Conservation (phyloP, 1,284 basidiomycete genomes). For the Cryptococcus sp. region DNA sequence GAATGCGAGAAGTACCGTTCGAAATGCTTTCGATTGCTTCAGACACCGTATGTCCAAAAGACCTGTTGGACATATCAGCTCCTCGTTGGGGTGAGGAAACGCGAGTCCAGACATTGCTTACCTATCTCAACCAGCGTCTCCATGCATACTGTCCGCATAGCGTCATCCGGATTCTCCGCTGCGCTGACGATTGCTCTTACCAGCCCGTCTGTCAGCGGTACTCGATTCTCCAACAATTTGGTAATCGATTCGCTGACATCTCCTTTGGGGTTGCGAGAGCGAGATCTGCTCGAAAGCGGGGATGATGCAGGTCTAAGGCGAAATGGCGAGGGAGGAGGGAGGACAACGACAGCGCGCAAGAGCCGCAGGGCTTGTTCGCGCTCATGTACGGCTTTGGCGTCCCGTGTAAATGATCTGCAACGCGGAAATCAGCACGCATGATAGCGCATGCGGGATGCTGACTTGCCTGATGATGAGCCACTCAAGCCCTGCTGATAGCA, state of each 20-base stretch:
- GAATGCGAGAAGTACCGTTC: slow-evolving; percentile 81
- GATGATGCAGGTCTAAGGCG: slow-evolving; percentile 9
- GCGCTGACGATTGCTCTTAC: slow-evolving; percentile 88
- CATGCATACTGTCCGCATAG: slow-evolving; percentile 78
- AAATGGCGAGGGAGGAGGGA: slow-evolving; percentile 28
- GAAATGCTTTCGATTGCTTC: slow-evolving; percentile 76
- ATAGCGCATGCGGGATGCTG: neutral
- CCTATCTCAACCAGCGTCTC: slow-evolving; percentile 90
- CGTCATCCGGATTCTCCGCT: slow-evolving; percentile 89
- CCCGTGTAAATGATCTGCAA: slow-evolving; percentile 75
- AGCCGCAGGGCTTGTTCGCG: slow-evolving; percentile 94
- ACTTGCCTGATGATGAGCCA: slow-evolving; percentile 83
- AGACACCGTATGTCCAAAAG: slow-evolving; percentile 84
- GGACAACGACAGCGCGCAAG: slow-evolving; percentile 73
- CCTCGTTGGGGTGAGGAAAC: too few relatives aligned
- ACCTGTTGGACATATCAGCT: slow-evolving; percentile 54
- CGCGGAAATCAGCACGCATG: neutral
- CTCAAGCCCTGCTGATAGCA: slow-evolving; percentile 63
- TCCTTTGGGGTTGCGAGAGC: slow-evolving; percentile 2
- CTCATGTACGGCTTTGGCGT: slow-evolving; percentile 76
- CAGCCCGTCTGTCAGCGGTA: slow-evolving; percentile 62
- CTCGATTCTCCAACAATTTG: slow-evolving; percentile 20
- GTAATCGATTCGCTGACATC: slow-evolving; percentile 9
- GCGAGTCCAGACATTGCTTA: slow-evolving; percentile 52
- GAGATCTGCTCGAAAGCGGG: slow-evolving; percentile 7